phyloP scores from a whole-genome alignment of 2,329 filamentous ascomycete species.

The Ophioceras dolichostomum region DNA sequence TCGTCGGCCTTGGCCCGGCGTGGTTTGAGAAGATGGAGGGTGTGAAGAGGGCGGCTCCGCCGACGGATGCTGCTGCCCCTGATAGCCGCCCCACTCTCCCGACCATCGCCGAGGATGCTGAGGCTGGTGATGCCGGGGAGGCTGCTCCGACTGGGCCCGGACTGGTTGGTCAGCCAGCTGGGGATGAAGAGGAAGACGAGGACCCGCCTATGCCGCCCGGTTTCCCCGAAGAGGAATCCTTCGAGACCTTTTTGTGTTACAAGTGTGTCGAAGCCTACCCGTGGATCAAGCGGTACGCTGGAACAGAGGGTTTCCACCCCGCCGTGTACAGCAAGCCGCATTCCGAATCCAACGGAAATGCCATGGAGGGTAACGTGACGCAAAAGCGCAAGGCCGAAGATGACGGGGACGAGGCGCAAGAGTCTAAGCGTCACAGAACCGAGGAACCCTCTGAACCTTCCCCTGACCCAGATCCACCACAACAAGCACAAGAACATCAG shows the following conservation, averaged over 20 bases:
- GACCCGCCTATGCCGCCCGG: conserved; percentile 64
- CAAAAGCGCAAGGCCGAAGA: conserved; percentile 55
- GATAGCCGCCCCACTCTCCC: conserved; percentile 20
- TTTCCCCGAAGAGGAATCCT: conserved; percentile 81
- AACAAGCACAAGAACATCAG: too few relatives aligned
- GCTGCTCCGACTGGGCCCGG: too few relatives aligned
- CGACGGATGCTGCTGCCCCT: background rate
- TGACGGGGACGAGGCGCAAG: conserved; percentile 16
- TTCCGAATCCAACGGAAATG: too few relatives aligned
- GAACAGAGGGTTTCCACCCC: conserved; percentile 64
- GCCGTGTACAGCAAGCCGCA: conserved; percentile 47
- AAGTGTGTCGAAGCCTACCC: conserved; percentile 80
- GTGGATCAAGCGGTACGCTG: conserved; percentile 86
- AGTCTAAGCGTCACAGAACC: conserved; percentile 39
- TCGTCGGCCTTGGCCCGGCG: conserved; percentile 66
- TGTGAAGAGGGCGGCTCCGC: background rate
- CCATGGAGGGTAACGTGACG: background rate
- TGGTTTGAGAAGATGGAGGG: conserved; percentile 49
- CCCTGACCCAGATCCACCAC: conserved; percentile 1
- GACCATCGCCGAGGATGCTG: conserved; percentile 37
- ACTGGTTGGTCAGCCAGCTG: too few relatives aligned
- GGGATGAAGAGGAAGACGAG: conserved; percentile 30
- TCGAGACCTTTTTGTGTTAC: conserved; percentile 86
- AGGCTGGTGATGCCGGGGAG: conserved; percentile 10
- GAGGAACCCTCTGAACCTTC: conserved; percentile 26